phyloP scores from a whole-genome alignment of 495 filamentous ascomycete genomes.

The Tuber calosporum region DNA sequence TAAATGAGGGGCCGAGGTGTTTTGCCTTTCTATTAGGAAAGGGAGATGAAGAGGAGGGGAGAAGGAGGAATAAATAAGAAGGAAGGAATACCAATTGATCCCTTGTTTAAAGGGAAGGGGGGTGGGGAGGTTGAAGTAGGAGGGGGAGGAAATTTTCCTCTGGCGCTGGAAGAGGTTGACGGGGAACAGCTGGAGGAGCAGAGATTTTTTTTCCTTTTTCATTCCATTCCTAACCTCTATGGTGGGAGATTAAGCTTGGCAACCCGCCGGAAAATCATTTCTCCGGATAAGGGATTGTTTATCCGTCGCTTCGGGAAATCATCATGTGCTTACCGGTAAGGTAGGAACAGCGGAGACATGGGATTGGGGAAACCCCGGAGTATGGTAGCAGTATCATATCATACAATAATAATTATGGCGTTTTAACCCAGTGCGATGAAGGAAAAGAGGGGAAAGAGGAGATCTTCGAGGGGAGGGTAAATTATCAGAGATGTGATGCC shows the following conservation, averaged over 20 bases:
- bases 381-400: no score
- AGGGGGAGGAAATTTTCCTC: constrained; percentile 32
- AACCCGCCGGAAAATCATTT: not conserved
- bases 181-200: not conserved
- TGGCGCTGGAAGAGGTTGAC: constrained; percentile 14
- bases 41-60: constrained; percentile 15
- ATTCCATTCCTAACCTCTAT: not conserved
- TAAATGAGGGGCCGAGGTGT: not conserved
- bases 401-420: no score
- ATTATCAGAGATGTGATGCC: no score
- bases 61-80: not conserved
- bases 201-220: not conserved
- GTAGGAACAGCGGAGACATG: no score
- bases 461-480: no score
- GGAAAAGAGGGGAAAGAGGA: no score
- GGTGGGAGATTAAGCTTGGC: constrained; percentile 1
- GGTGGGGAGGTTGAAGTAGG: constrained; percentile 5
- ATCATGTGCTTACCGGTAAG: not conserved
- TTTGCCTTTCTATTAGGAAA: constrained; percentile 18
- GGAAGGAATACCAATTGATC: not conserved
- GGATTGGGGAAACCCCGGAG: no score
- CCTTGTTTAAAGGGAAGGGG: constrained; percentile 2
- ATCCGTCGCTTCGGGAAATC: not conserved
- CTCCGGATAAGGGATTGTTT: not conserved
- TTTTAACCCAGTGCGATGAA: no score